Percentiles rank a stretch among this genome's conserved stretches.
Conservation (phyloP, 495 filamentous ascomycete species). For the Parathielavia appendiculata region DNA sequence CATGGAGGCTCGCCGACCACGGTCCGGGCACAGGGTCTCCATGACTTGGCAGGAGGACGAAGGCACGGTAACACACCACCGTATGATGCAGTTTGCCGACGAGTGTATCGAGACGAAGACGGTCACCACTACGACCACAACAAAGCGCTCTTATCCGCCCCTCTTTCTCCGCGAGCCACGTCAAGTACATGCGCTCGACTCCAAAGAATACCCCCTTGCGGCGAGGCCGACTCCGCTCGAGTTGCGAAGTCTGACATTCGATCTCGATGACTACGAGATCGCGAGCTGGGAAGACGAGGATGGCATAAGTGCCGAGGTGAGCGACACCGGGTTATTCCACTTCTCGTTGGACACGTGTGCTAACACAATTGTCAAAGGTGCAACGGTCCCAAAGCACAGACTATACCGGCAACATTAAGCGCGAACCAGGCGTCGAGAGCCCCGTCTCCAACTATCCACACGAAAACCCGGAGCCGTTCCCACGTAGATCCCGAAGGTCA, state of each 20-base stretch:
- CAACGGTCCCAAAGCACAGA: constrained; percentile 34
- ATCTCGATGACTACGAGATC: constrained; percentile 50
- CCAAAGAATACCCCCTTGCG: constrained; percentile 86
- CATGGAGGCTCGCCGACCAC: constrained; percentile 38
- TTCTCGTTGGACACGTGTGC: constrained; percentile 6
- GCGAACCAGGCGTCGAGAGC: constrained; percentile 32
- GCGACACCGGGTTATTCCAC: neutral
- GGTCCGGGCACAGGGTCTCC: constrained; percentile 44
- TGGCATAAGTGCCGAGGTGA: constrained; percentile 33
- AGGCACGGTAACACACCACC: constrained; percentile 27
- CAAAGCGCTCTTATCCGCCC: constrained; percentile 82
- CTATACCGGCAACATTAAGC: constrained; percentile 31
- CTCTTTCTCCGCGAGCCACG: constrained; percentile 70
- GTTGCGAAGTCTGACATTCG: constrained; percentile 67
- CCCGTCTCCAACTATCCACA: constrained; percentile 26
- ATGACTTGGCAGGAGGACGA: constrained; percentile 45
- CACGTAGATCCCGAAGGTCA: constrained; percentile 25
- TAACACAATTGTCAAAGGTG: constrained; percentile 23
- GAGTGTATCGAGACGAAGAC: constrained; percentile 59
- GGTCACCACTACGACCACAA: constrained; percentile 92
- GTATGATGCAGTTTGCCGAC: constrained; percentile 46
- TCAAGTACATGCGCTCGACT: constrained; percentile 68
- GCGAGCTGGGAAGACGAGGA: constrained; percentile 62
- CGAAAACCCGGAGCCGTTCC: constrained; percentile 18
- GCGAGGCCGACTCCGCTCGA: constrained; percentile 69